These are phyloP conservation scores for Scheffersomyces lignosus DNA, from an alignment of 805 yeast genomes.

Conservation along the genomic window DNA sequence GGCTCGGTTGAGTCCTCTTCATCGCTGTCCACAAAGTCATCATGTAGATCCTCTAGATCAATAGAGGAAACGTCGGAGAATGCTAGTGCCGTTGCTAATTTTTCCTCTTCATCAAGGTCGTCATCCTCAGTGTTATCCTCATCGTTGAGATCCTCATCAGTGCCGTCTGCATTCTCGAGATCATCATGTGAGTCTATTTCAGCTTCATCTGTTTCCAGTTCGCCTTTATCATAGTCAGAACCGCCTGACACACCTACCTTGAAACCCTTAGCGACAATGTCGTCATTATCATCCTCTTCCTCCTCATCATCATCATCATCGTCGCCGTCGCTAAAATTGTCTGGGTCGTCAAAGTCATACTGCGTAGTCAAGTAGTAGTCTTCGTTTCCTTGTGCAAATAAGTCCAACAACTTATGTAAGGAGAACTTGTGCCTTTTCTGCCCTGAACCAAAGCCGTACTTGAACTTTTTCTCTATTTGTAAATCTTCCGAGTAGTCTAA, in stretches of 20 bases:
- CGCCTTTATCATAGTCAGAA: slow-evolving; percentile 10
- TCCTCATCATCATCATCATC: slow-evolving; percentile 12
- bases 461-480: slow-evolving; percentile 57
- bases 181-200: slow-evolving; percentile 23
- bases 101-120: slow-evolving; percentile 3
- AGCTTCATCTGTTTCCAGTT: slow-evolving; percentile 19
- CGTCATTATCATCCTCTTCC: slow-evolving; percentile 4
- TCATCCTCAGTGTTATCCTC: slow-evolving; percentile 13
- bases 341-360: slow-evolving; percentile 31
- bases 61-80: slow-evolving; percentile 41
- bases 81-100: slow-evolving; percentile 2
- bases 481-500: slow-evolving; percentile 38
- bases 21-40: slow-evolving; percentile 46
- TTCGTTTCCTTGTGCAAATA: slow-evolving; percentile 42
- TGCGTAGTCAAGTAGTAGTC: slow-evolving; percentile 68
- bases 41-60: slow-evolving; percentile 45
- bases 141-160: slow-evolving; percentile 22
- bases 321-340: slow-evolving; percentile 8
- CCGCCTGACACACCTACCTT: too few species aligned
- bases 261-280: too few species aligned
- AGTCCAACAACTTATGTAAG: slow-evolving; percentile 48
- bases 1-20: slow-evolving; percentile 20
- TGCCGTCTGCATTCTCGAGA: too few species aligned
- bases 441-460: slow-evolving; percentile 73
- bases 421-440: slow-evolving; percentile 50